Base-by-base conservation (phyloP, 2,329 filamentous ascomycete species). In the Calonectria pseudoturangicola region DNA sequence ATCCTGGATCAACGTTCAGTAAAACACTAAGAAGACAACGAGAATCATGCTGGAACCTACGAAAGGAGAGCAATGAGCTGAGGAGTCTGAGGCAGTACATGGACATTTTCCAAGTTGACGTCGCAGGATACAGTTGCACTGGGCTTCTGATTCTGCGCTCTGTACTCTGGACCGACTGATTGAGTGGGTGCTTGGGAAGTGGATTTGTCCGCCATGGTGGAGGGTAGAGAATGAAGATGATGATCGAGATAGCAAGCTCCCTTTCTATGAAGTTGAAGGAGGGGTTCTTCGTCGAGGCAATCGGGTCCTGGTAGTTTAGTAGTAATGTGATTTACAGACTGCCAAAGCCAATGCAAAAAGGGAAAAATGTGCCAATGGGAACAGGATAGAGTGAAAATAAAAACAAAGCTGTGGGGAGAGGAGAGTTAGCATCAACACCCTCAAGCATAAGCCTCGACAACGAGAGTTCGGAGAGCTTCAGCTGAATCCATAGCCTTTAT, bases 11-110 rank as follows among this genome's bases (percentile, higher is more conserved):
- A n/a, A 60, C 48, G 66, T 72, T 82, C 71, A 81, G 79, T 58
- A 71, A 39, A 41, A 39, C 50, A 51, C 1, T 60, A 63, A 70
- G 65, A 74, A n/a, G 73, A 73, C 47, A 74, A 66, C 70, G 41
- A 58, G 60, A 63, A 71, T 64, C 48, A 58, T 33, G 30, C 65
- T 63, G 68, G 64, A 77, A 92, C 95, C 89, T 92, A 98, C 97
- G 97, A 98, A 86, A 99, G 90, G 77, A 99, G 91, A 76, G 97
- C 96, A 86, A 99, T 99, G 77, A 99, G 91, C 88, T 99, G 97
- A 62, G 97, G 96, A 13, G 97, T 98, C 86, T 98, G 97, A 36
- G 94, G 91, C 56, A 99, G 89, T 76, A 97, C 93, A 83, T 95
- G 93, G 76, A 99, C 95, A 87, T 98, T 98, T 74, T 95, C 93